Evolutionary conservation across 768 basidiomycete species (phyloP).

Genomic region (Termitomyces sp.): DNA sequence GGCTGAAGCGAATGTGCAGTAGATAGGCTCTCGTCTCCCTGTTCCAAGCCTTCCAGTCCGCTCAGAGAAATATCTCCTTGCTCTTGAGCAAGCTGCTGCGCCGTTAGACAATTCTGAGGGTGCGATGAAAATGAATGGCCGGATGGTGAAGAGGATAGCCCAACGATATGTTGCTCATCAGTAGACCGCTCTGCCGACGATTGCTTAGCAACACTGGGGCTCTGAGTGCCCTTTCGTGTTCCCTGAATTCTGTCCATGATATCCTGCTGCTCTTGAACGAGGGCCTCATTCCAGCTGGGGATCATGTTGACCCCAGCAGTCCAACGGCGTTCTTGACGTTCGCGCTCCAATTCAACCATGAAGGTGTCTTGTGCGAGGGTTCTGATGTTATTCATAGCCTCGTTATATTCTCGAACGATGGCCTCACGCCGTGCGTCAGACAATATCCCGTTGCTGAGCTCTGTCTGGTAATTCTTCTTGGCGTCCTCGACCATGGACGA

Average conservation of each 20-base stretch:
- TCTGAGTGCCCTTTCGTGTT: conserved; percentile 9
- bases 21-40: background rate
- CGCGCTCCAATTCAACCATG: conserved; percentile 38
- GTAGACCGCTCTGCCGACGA: background rate
- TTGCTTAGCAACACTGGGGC: conserved; percentile 3
- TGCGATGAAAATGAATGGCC: background rate
- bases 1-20: background rate
- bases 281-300: conserved; percentile 24
- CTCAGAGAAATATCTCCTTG: background rate
- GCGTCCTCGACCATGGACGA: conserved; percentile 54
- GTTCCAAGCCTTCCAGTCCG: background rate
- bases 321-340: conserved; percentile 50
- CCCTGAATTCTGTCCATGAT: conserved; percentile 45
- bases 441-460: conserved; percentile 42
- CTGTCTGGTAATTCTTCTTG: conserved; percentile 50
- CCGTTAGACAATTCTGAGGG: background rate
- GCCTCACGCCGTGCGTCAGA: conserved; percentile 27
- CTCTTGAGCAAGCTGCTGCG: conserved; percentile 3
- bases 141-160: background rate
- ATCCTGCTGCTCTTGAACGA: conserved; percentile 34
- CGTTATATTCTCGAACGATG: conserved; percentile 34
- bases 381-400: conserved; percentile 41
- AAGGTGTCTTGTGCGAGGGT: conserved; percentile 45
- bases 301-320: conserved; percentile 31
- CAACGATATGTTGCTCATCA: background rate